Conservation (phyloP, 192 early-diverging fungal genomes). For the Umbelopsis sp. region DNA sequence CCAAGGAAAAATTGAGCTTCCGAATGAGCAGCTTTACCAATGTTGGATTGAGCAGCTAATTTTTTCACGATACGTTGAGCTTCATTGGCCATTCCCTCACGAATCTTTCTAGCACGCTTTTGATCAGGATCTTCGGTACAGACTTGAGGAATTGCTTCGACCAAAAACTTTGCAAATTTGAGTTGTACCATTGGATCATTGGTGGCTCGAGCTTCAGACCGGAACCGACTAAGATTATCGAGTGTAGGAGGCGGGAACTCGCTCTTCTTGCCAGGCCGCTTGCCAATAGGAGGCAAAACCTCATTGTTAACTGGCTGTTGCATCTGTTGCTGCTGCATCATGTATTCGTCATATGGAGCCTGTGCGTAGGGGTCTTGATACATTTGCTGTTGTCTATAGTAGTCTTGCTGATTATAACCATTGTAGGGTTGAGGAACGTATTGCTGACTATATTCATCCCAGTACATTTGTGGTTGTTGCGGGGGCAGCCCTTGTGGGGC, state of each 20-base stretch:
- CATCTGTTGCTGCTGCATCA: neutral
- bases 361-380: neutral
- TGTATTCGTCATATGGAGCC: neutral
- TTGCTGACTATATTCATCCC: constrained; percentile 16
- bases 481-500: neutral
- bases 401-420: neutral
- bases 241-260: constrained; percentile 37
- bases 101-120: constrained; percentile 70
- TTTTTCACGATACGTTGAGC: constrained; percentile 88
- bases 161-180: constrained; percentile 86
- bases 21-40: constrained; percentile 73
- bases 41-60: constrained; percentile 67
- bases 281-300: constrained; percentile 11
- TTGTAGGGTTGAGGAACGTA: constrained; percentile 6
- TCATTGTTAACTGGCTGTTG: neutral
- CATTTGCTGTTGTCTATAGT: constrained; percentile 15
- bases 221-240: constrained; percentile 43
- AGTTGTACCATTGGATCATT: constrained; percentile 78
- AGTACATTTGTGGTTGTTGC: constrained; percentile 12
- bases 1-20: constrained; percentile 95
- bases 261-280: constrained; percentile 7
- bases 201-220: constrained; percentile 52
- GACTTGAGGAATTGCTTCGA: constrained; percentile 75
- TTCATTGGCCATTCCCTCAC: constrained; percentile 75
- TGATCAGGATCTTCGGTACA: constrained; percentile 64